Conservation (phyloP, 73 alveolate genomes). For the Paramecium primaurelia region DNA sequence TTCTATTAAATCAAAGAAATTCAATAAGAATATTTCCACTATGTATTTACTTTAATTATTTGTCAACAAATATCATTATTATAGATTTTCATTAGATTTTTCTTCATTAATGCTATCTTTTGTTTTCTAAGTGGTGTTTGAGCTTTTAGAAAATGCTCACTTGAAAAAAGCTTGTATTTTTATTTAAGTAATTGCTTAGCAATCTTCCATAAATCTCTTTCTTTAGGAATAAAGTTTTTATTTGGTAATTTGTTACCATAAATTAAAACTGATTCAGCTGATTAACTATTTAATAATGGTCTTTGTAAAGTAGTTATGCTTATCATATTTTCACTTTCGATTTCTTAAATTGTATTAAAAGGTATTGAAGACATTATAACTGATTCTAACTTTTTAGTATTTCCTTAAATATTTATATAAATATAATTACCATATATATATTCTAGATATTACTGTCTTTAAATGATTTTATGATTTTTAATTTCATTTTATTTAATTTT, state of each 20-base stretch:
- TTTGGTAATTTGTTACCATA: conserved; percentile 9
- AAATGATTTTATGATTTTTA: background rate
- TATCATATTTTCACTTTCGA: background rate
- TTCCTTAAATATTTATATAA: background rate
- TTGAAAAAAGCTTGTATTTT: background rate
- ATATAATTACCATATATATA: background rate
- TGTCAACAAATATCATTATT: background rate
- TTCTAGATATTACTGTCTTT: background rate
- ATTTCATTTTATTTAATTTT: background rate
- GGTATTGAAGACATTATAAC: background rate
- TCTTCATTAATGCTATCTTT: background rate
- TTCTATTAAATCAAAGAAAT: background rate
- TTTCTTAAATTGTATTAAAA: background rate
- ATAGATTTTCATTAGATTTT: background rate
- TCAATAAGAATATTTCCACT: background rate
- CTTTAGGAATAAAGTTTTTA: background rate
- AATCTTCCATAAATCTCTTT: background rate
- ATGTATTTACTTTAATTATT: background rate
- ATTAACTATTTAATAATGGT: background rate
- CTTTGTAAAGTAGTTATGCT: background rate
- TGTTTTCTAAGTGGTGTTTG: background rate
- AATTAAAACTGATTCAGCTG: conserved; percentile 1
- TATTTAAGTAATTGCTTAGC: background rate
- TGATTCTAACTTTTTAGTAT: background rate
- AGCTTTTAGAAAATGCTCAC: background rate